Conservation (phyloP, 2,329 filamentous ascomycete genomes). For the Phyllosticta paracitricarpa region DNA sequence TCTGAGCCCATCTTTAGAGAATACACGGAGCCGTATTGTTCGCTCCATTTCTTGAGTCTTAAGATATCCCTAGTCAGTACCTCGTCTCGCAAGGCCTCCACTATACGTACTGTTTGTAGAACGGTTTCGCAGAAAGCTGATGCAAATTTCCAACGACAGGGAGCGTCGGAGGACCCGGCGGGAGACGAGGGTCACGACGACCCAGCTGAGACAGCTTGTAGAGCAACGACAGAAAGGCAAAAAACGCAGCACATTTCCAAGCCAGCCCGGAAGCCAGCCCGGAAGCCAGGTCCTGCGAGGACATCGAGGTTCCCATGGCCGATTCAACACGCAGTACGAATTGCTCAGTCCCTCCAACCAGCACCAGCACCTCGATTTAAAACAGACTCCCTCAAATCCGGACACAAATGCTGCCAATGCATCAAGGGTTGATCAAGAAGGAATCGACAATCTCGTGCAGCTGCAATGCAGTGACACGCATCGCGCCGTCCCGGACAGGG, state of each 20-base stretch:
- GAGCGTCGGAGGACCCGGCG: neutral
- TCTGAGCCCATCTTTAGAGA: constrained; percentile 33
- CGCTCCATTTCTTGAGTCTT: constrained; percentile 27
- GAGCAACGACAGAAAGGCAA: neutral
- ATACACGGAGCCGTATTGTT: constrained; percentile 33
- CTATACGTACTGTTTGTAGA: constrained; percentile 13
- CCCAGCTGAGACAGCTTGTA: neutral
- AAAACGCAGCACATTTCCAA: neutral
- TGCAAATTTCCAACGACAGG: constrained; percentile 5
- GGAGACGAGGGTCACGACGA: neutral
- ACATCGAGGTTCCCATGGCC: neutral
- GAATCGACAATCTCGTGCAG: neutral
- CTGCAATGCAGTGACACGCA: neutral
- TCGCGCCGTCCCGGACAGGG: neutral
- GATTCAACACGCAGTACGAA: no score
- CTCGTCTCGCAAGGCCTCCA: no score
- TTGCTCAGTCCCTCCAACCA: no score
- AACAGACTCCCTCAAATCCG: no score
- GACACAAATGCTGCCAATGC: no score
- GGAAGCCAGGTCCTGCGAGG: neutral
- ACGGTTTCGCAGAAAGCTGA: neutral
- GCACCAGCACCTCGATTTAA: no score
- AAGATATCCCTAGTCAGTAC: neutral
- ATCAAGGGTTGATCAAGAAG: no score
- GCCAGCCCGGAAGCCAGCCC: neutral